Evolutionary conservation across 2,329 filamentous ascomycete species (phyloP), one percentile per base, ranked within the genome.

Genomic region (Epichloe sylvatica): DNA sequence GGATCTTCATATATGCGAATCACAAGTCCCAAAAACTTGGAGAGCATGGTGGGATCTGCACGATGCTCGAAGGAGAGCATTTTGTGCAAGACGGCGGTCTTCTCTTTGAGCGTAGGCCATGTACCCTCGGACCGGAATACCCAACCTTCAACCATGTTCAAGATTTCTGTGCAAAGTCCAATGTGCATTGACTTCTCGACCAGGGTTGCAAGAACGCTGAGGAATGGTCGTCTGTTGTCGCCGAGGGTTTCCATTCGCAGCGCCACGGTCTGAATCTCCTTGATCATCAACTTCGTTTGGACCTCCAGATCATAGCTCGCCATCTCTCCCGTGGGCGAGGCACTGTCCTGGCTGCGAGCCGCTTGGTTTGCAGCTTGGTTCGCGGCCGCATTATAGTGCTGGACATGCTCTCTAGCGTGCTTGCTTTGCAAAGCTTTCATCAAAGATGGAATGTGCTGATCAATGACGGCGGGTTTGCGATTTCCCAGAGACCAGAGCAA

Each of bases 1-100:
- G 89, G 87, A 60, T 98, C 92, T 62, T 98, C 94, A 63, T 99
- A 99, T 52, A 99, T 96, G 45, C 90, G 83, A 57, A 98, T 94
- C 25, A 99, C 92, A 25, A 99, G 79, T 56, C 97, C 86, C 51
- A 98, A 74, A 70, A 97, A 99, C 62, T 91, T 91, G 57, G 84
- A 89, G 51, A 98, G 74, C 70, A 98, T 83, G 0, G 84, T 88
- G 34, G 83, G 79, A 62, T 97, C 91, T 30, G 77, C 70, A 38
- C 92, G 79, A 51, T 86, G 81, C 67, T 99, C 92, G 57, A 98
- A 98, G 0, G 90, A 83, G 15, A 97, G 72, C 92, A 99, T 99
- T 70, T 98, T 99, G 60, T 94, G 90, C n/a, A 99, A 71, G 1
- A 99, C 92, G 1, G 94, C 94, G 0, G 91, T 97, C 72, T 98